A percentile compares a stretch with the other conserved stretches of the same genome.
Evolutionary conservation across 257 asterid species (phyloP).

Genomic region (Scutellaria galericulata): DNA sequence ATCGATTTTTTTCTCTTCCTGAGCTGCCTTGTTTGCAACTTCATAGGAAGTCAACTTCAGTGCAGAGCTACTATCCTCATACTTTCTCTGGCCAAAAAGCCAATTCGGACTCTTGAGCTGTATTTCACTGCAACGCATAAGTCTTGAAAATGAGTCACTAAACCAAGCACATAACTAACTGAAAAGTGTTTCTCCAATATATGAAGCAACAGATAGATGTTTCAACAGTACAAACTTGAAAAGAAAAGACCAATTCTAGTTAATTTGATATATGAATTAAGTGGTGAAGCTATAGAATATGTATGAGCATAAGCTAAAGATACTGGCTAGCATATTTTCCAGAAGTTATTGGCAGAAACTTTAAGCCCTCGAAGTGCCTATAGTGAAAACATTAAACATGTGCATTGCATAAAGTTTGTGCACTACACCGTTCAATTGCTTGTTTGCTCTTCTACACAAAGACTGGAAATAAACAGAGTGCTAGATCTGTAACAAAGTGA

Average conservation of each 20-base stretch:
- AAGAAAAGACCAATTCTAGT: neutral
- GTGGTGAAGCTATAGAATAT: neutral
- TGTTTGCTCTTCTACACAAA: neutral
- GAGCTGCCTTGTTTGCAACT: conserved; percentile 50
- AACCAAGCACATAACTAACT: conserved; percentile 2
- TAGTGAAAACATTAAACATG: too few species aligned
- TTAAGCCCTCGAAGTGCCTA: too few species aligned
- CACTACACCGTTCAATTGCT: neutral
- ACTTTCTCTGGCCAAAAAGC: conserved; percentile 96
- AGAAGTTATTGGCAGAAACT: neutral
- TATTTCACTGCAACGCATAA: conserved; percentile 68
- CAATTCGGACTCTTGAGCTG: conserved; percentile 98
- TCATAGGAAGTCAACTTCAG: conserved; percentile 56
- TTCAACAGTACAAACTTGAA: conserved; percentile 20
- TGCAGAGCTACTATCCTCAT: conserved; percentile 62
- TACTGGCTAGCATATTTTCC: neutral
- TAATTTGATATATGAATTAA: neutral
- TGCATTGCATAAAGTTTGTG: neutral
- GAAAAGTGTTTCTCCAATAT: neutral
- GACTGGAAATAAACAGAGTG: neutral
- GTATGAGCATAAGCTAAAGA: conserved; percentile 1
- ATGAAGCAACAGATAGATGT: conserved; percentile 10
- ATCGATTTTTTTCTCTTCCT: conserved; percentile 55
- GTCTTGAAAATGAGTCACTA: conserved; percentile 19
- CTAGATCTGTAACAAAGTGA: conserved; percentile 5